Percentiles rank a stretch among this genome's conserved stretches.
These are phyloP conservation scores for Starmerella bombi DNA, from an alignment of 805 yeast genomes.

Conservation along the genomic window DNA sequence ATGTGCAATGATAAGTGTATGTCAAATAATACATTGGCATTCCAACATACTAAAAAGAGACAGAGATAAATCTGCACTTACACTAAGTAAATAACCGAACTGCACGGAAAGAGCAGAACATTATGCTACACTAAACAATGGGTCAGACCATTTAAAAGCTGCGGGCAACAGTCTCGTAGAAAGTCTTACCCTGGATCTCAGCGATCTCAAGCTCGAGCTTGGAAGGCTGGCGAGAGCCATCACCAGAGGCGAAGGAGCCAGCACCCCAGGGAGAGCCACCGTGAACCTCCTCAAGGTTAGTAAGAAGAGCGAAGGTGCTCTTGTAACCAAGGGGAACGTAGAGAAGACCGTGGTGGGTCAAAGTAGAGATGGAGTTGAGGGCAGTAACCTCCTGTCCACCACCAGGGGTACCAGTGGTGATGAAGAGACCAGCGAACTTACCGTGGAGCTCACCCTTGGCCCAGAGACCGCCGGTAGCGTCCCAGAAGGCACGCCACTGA, in stretches of 20 bases:
- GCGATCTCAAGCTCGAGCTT: constrained; percentile 55
- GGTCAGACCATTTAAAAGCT: constrained; percentile 20
- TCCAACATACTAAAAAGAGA: background rate
- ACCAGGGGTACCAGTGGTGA: constrained; percentile 58
- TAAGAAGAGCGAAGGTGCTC: constrained; percentile 39
- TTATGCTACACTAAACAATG: too few species aligned
- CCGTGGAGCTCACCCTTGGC: constrained; percentile 54
- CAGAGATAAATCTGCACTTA: too few species aligned
- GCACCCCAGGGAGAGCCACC: constrained; percentile 87
- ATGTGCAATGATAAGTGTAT: background rate
- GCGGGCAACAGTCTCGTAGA: constrained; percentile 35
- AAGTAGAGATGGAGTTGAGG: constrained; percentile 42
- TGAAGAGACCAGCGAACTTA: constrained; percentile 60
- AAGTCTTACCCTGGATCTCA: constrained; percentile 50
- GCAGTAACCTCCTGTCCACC: constrained; percentile 73
- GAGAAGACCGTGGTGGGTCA: constrained; percentile 65
- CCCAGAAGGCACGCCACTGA: constrained; percentile 68
- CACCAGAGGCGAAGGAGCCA: constrained; percentile 61
- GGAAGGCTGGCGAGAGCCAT: constrained; percentile 59
- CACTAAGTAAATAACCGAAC: too few species aligned
- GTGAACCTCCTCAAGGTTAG: constrained; percentile 52
- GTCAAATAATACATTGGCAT: background rate
- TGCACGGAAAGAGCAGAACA: too few species aligned
- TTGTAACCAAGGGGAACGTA: constrained; percentile 68
- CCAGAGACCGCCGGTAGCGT: constrained; percentile 66